Evolutionary conservation across 2,329 filamentous ascomycete genomes (phyloP).

Genomic region (Sarocladium brachiariae): DNA sequence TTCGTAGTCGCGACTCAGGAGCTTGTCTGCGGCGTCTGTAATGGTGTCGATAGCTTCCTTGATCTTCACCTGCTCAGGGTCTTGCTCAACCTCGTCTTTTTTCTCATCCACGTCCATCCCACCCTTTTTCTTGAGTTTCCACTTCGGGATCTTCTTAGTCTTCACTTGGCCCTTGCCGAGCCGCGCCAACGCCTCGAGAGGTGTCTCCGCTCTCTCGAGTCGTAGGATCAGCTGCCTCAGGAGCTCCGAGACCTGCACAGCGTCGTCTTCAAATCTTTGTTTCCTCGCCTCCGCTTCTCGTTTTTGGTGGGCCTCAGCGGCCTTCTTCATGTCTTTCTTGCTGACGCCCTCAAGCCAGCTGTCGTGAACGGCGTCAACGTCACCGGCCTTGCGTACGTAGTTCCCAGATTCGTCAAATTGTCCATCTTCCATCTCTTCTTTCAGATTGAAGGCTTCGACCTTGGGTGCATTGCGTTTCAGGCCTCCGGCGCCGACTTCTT

Average conservation of each 20-base stretch:
- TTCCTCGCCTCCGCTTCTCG: constrained; percentile 70
- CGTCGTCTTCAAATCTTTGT: constrained; percentile 68
- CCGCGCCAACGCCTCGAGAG: constrained; percentile 78
- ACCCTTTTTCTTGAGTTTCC: constrained; percentile 62
- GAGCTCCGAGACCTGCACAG: constrained; percentile 64
- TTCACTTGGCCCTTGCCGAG: constrained; percentile 63
- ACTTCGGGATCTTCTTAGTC: constrained; percentile 53
- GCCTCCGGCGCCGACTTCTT: constrained; percentile 82
- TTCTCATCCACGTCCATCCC: constrained; percentile 64
- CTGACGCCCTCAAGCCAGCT: constrained; percentile 86
- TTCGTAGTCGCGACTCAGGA: constrained; percentile 73
- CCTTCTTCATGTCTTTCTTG: constrained; percentile 87
- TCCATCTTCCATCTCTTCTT: constrained; percentile 82
- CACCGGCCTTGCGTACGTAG: constrained; percentile 79
- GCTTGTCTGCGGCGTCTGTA: constrained; percentile 81
- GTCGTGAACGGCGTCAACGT: constrained; percentile 87
- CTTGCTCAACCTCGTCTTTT: constrained; percentile 32
- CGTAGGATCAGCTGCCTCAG: constrained; percentile 64
- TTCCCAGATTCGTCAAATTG: constrained; percentile 88
- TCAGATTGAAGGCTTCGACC: constrained; percentile 94
- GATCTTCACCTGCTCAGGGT: constrained; percentile 62
- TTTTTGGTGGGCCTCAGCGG: constrained; percentile 80
- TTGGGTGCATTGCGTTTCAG: constrained; percentile 91
- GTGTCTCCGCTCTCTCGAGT: constrained; percentile 75
- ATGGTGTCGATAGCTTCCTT: constrained; percentile 72